Evolutionary conservation across 225 moss, liverwort and hornwort species (phyloP).

Genomic region (Takakia lepidozioides): DNA sequence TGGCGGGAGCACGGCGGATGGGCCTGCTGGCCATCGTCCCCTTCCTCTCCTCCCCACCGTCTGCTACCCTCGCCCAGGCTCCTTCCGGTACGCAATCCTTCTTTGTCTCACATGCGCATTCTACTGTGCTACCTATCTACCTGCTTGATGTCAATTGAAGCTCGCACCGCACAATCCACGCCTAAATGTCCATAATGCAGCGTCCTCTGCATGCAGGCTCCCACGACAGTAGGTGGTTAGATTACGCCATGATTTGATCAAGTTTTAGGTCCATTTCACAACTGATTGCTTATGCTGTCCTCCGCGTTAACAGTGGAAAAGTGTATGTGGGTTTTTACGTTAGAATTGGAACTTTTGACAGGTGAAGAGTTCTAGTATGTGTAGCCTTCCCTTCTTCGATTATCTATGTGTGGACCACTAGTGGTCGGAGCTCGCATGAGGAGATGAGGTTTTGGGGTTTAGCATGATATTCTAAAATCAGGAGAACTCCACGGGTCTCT

Average conservation of each 20-base stretch:
- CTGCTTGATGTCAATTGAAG: neutral
- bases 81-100: slow-evolving; percentile 1
- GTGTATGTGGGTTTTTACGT: neutral
- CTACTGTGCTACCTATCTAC: neutral
- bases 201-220: neutral
- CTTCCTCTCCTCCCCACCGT: slow-evolving; percentile 15
- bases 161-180: neutral
- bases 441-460: neutral
- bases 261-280: too few relatives aligned
- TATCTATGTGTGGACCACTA: neutral
- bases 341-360: neutral
- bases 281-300: neutral
- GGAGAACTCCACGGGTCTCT: neutral
- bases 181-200: neutral
- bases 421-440: neutral
- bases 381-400: neutral
- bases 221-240: too few relatives aligned
- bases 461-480: neutral
- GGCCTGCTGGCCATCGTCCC: slow-evolving; percentile 22
- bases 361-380: neutral
- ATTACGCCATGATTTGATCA: too few relatives aligned
- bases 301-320: neutral
- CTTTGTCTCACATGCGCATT: too few relatives aligned
- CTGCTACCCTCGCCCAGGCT: slow-evolving; percentile 3
- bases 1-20: slow-evolving; percentile 27